Evolutionary conservation across 75 land plant genomes (phyloP), one percentile per base, ranked within the genome.

Genomic region (Sequoiadendron giganteum): DNA sequence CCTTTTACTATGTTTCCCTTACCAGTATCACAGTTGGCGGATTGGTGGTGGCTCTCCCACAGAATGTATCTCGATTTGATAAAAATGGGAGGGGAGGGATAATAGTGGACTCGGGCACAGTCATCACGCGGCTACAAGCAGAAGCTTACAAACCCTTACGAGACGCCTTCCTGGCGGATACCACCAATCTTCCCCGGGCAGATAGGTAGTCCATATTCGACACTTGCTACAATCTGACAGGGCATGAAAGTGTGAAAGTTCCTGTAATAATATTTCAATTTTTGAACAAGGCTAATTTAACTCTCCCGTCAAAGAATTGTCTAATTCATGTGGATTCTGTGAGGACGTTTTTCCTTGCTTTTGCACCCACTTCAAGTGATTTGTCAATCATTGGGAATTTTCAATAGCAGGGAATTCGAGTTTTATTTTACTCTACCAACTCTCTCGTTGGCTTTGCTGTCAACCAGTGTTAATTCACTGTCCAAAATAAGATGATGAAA

Each of bases 291-390:
- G 86, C 92, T 42, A 42, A 1, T 42, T 42, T 42, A 3, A 42
- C 89, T 30, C 88, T 94, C 39, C 97, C 95, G 48, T 95, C 95
- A 11, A 76, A 92, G 25, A 86, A 91, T 9, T 91, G 89, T 40
- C 87, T 97, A 2, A 95, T 97, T 49, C 89, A 95, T 30, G 97
- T 97, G 43, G 96, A 95, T 90, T 89, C 95, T n/a, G 95, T 93
- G 90, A 95, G 96, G 82, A 95, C 95, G 8, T 45, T 45, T 7
- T 45, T 7, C 48, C 8, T 45, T 45, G 48, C 48, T 45, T 45
- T 45, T 45, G 48, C 48, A 45, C 48, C 48, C 48, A 45, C 48
- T 45, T 45, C 48, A 5, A 7, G 48, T 6, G 0, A 7, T 45
- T 7, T 10, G 11, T 10, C 52, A 0, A 48, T 48, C 11, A 10